Conservation (phyloP, 768 basidiomycete species). For the Tulasnella sp. region DNA sequence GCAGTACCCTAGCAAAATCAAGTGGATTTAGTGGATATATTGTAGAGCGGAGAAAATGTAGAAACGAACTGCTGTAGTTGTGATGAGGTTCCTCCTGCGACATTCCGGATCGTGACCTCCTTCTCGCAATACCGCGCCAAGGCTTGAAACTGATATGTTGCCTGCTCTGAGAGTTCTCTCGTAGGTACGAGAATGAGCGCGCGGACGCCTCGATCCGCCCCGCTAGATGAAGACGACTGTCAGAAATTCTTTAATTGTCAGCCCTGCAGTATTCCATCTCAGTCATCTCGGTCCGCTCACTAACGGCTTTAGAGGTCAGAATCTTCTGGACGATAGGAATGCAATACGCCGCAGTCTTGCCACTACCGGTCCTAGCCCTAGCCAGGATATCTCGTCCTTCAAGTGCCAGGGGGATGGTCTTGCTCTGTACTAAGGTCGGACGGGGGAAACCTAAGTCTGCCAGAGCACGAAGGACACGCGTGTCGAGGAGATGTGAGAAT, state of each 20-base stretch:
- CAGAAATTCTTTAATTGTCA: background rate
- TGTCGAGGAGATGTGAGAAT: slow-evolving; percentile 73
- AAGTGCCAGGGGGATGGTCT: slow-evolving; percentile 85
- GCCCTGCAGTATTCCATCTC: background rate
- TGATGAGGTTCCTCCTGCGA: slow-evolving; percentile 57
- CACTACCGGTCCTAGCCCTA: slow-evolving; percentile 88
- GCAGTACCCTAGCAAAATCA: slow-evolving; percentile 32
- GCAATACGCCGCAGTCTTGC: slow-evolving; percentile 95
- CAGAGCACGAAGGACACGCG: slow-evolving; percentile 75
- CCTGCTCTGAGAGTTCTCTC: slow-evolving; percentile 86
- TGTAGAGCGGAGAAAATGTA: background rate
- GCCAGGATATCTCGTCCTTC: slow-evolving; percentile 87
- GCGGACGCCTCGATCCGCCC: slow-evolving; percentile 46
- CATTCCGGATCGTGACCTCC: slow-evolving; percentile 59
- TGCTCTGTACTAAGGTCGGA: slow-evolving; percentile 85
- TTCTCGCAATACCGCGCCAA: slow-evolving; percentile 71
- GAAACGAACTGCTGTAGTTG: slow-evolving; percentile 59
- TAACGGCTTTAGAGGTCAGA: slow-evolving; percentile 64
- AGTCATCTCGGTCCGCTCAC: slow-evolving; percentile 27
- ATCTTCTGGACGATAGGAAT: slow-evolving; percentile 87
- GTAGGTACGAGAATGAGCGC: slow-evolving; percentile 82
- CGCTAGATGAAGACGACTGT: slow-evolving; percentile 7
- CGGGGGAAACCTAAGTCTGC: slow-evolving; percentile 83
- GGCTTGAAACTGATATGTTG: slow-evolving; percentile 52
- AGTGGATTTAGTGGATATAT: background rate